Evolutionary conservation across 2,329 filamentous ascomycete genomes (phyloP).

Genomic region (Fusarium subglutinans): DNA sequence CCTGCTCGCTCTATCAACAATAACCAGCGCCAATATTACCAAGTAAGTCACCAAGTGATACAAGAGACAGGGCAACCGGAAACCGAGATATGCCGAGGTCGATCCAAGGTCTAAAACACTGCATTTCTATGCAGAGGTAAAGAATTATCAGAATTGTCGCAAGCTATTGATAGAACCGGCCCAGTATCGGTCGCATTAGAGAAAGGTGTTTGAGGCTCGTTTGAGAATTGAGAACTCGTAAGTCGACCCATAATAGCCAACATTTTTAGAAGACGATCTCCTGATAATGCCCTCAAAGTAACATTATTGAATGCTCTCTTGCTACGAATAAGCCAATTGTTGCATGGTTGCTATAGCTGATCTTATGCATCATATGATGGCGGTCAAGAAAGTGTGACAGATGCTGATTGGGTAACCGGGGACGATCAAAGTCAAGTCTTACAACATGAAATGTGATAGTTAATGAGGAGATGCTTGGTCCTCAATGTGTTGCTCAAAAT

Average conservation of each 20-base stretch:
- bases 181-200: background rate
- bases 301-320: background rate
- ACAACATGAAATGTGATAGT: background rate
- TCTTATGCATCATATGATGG: conserved; percentile 1
- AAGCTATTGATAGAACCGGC: background rate
- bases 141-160: too few relatives aligned
- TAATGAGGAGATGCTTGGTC: background rate
- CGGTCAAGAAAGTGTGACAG: background rate
- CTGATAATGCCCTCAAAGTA: background rate
- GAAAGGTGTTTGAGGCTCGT: background rate
- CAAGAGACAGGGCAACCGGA: background rate
- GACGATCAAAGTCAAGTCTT: background rate
- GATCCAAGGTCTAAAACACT: background rate
- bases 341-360: background rate
- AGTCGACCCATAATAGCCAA: background rate
- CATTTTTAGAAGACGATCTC: background rate
- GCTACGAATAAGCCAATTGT: background rate
- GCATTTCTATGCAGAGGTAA: background rate
- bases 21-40: background rate
- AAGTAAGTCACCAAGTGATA: background rate
- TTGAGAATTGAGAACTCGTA: background rate
- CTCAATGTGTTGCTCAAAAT: background rate
- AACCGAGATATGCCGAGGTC: background rate
- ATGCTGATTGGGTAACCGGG: background rate
- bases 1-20: background rate